Conservation (phyloP, 148 eudicot genomes). For the Persicaria tinctoria region DNA sequence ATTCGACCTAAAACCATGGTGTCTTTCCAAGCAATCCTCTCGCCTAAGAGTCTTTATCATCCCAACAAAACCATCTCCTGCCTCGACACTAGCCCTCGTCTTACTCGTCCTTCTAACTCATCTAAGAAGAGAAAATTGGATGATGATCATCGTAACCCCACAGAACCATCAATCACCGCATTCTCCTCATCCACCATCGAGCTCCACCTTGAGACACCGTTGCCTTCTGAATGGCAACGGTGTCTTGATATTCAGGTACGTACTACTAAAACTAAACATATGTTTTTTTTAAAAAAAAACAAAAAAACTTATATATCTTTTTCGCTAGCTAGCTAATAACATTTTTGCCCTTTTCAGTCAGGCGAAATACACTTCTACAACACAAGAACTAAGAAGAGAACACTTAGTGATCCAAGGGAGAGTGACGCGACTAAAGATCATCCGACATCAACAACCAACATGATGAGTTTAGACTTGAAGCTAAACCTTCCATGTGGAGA, state of each 20-base stretch:
- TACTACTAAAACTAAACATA: slow-evolving; percentile 13
- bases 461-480: slow-evolving; percentile 84
- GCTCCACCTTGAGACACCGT: slow-evolving; percentile 46
- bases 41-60: slow-evolving; percentile 20
- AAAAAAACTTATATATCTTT: not conserved
- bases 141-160: slow-evolving; percentile 14
- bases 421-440: slow-evolving; percentile 22
- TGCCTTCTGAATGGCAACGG: slow-evolving; percentile 79
- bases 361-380: slow-evolving; percentile 62
- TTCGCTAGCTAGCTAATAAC: not conserved
- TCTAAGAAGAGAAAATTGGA: slow-evolving; percentile 60
- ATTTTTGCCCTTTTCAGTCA: not conserved
- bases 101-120: not conserved
- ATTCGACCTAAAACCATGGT: slow-evolving; percentile 32
- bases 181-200: slow-evolving; percentile 24
- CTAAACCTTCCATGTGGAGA: slow-evolving; percentile 69
- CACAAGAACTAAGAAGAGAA: slow-evolving; percentile 65
- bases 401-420: slow-evolving; percentile 55
- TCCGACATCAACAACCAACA: slow-evolving; percentile 23
- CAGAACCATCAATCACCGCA: not conserved
- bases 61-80: slow-evolving; percentile 27
- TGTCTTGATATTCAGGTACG: slow-evolving; percentile 90
- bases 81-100: slow-evolving; percentile 20
- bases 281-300: not conserved
- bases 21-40: slow-evolving; percentile 44